Conservation (phyloP, 1,284 basidiomycete genomes). For the Fistulinella cinereoalba region DNA sequence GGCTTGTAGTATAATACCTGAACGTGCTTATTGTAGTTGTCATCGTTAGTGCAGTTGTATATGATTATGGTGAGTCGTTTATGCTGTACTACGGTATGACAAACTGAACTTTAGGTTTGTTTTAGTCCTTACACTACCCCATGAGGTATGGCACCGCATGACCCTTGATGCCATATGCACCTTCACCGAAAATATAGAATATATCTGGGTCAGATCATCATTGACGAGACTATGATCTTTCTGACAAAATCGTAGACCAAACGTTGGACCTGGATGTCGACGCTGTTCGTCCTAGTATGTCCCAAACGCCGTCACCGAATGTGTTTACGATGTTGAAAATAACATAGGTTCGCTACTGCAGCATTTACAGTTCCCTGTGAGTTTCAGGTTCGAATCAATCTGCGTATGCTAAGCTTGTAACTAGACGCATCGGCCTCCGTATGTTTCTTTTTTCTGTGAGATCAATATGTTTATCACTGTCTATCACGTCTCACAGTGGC, state of each 20-base stretch:
- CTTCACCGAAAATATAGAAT: neutral
- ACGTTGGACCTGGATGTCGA: slow-evolving; percentile 4
- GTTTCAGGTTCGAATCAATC: neutral
- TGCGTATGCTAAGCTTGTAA: neutral
- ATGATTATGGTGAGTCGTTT: too few relatives aligned
- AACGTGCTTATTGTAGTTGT: too few relatives aligned
- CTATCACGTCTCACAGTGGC: neutral
- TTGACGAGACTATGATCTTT: too few relatives aligned
- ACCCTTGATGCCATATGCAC: neutral
- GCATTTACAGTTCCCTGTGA: neutral
- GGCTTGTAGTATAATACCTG: too few relatives aligned
- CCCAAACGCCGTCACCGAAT: too few relatives aligned
- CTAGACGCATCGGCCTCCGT: neutral
- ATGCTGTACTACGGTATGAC: too few relatives aligned
- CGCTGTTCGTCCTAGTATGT: slow-evolving; percentile 2
- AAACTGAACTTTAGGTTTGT: too few relatives aligned
- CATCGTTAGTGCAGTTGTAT: too few relatives aligned
- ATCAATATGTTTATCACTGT: neutral
- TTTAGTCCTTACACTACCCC: neutral
- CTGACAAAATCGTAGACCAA: neutral
- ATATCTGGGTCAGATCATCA: neutral
- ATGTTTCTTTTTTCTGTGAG: neutral
- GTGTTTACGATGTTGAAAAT: neutral
- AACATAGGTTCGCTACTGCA: neutral
- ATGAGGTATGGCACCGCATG: neutral